These are phyloP conservation scores for Backusella circina DNA, from an alignment of 192 early-diverging fungal genomes.

Conservation along the genomic window DNA sequence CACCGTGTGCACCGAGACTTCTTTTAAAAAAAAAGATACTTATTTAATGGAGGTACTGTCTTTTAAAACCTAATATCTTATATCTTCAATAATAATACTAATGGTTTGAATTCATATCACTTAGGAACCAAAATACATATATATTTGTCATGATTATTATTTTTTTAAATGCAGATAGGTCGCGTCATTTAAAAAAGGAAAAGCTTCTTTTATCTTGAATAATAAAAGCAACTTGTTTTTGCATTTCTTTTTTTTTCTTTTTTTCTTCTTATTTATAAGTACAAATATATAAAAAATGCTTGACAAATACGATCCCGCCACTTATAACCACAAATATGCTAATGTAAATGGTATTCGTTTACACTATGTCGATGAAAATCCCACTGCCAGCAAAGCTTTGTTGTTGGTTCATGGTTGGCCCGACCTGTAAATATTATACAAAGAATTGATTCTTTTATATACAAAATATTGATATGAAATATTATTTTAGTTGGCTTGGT, in stretches of 20 bases:
- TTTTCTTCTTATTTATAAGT: background rate
- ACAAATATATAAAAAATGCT: slow-evolving; percentile 8
- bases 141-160: background rate
- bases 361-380: slow-evolving; percentile 37
- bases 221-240: background rate
- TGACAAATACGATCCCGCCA: slow-evolving; percentile 21
- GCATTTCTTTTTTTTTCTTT: background rate
- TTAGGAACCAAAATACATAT: background rate
- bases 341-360: slow-evolving; percentile 31
- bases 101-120: background rate
- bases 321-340: slow-evolving; percentile 25
- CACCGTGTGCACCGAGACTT: background rate
- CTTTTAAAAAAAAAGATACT: background rate
- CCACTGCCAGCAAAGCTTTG: slow-evolving; percentile 13
- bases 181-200: background rate
- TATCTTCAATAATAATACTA: background rate
- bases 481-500: slow-evolving; percentile 15
- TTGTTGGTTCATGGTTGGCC: slow-evolving; percentile 37
- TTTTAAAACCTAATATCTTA: background rate
- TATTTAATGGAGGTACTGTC: background rate
- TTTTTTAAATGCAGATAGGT: background rate
- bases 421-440: slow-evolving; percentile 27
- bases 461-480: background rate
- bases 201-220: background rate
- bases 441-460: background rate